phyloP scores from a whole-genome alignment of 140 eudicot species.

The Anethum foeniculum region DNA sequence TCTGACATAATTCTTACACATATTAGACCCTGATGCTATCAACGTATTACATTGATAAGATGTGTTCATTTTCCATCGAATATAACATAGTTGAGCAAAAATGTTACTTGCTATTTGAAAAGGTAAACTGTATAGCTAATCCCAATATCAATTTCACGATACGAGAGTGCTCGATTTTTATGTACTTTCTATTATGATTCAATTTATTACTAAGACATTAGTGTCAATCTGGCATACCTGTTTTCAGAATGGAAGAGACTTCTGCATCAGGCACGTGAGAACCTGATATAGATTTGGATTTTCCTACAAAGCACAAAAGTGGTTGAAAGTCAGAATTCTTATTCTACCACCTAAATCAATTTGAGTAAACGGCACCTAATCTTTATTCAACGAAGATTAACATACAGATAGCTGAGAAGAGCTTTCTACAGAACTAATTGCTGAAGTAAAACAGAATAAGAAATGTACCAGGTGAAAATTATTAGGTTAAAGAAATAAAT shows the following conservation, averaged over 20 bases:
- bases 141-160: background rate
- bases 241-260: background rate
- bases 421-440: background rate
- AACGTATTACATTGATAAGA: background rate
- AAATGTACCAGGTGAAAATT: background rate
- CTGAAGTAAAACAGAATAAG: background rate
- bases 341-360: background rate
- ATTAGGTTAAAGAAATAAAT: background rate
- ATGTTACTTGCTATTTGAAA: background rate
- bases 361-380: background rate
- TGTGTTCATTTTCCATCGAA: background rate
- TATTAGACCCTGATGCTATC: background rate
- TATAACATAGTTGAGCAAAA: background rate
- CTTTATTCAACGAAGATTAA: background rate
- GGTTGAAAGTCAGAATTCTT: background rate
- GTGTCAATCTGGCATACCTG: constrained; percentile 9
- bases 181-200: background rate
- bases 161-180: constrained; percentile 1
- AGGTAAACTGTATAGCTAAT: background rate
- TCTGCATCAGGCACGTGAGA: constrained; percentile 4
- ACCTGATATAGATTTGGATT: constrained; percentile 6
- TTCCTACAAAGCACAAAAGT: background rate
- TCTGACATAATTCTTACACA: background rate
- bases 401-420: background rate
- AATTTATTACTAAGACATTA: background rate